phyloP scores from a whole-genome alignment of 495 filamentous ascomycete genomes.

The Acidiella bohemica region DNA sequence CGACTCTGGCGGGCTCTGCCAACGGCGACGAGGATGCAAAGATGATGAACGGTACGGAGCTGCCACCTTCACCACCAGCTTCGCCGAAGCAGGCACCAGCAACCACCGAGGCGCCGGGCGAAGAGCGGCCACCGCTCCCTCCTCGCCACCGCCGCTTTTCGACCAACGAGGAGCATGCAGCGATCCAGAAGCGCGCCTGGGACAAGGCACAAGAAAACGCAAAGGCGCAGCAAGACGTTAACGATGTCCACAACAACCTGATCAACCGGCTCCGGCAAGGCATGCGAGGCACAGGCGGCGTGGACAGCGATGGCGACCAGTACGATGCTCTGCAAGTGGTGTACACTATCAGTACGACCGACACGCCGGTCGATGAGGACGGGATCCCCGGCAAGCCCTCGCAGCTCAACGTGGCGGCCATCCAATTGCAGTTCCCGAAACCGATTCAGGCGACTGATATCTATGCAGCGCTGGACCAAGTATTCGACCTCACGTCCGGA shows the following conservation, averaged over 20 bases:
- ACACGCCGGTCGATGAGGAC: slow-evolving; percentile 8
- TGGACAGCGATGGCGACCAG: slow-evolving; percentile 54
- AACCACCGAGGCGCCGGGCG: background rate
- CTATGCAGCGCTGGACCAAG: slow-evolving; percentile 69
- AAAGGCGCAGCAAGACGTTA: slow-evolving; percentile 74
- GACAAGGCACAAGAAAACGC: slow-evolving; percentile 24
- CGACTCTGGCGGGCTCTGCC: slow-evolving; percentile 6
- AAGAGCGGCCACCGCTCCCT: slow-evolving; percentile 8
- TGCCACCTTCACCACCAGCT: slow-evolving; percentile 8
- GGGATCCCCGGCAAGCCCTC: slow-evolving; percentile 1
- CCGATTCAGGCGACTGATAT: slow-evolving; percentile 36
- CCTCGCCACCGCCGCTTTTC: slow-evolving; percentile 6
- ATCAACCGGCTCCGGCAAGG: slow-evolving; percentile 81
- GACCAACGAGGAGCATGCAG: background rate
- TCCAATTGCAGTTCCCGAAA: no score
- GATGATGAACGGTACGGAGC: slow-evolving; percentile 2
- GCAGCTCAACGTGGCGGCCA: slow-evolving; percentile 17
- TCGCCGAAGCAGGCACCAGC: slow-evolving; percentile 1
- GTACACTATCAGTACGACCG: slow-evolving; percentile 18
- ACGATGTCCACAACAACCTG: slow-evolving; percentile 85
- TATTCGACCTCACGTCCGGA: slow-evolving; percentile 18
- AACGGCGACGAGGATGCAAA: slow-evolving; percentile 2
- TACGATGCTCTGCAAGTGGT: slow-evolving; percentile 59
- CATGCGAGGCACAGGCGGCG: slow-evolving; percentile 50
- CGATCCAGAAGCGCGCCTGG: slow-evolving; percentile 3